Percentiles rank a stretch among this genome's conserved stretches.
These are phyloP conservation scores for Yamadazyma insecticola DNA, from an alignment of 805 yeast genomes.

Conservation along the genomic window DNA sequence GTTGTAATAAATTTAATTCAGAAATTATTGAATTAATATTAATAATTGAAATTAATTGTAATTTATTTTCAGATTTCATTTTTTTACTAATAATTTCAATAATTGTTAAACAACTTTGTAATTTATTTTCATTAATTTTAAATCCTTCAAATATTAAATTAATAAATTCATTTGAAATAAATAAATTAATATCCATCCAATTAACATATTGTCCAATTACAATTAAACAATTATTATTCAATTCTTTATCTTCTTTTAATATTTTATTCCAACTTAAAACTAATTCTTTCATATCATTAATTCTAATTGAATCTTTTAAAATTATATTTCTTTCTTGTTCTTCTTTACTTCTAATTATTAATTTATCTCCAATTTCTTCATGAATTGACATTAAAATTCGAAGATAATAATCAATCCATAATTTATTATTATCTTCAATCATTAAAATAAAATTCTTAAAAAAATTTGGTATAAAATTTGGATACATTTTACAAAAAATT, in stretches of 20 bases:
- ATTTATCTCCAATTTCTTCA: slow-evolving; percentile 89
- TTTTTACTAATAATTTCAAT: slow-evolving; percentile 69
- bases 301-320: slow-evolving; percentile 80
- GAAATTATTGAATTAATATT: slow-evolving; percentile 56
- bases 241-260: slow-evolving; percentile 26
- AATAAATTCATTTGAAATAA: slow-evolving; percentile 59
- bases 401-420: slow-evolving; percentile 65
- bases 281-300: slow-evolving; percentile 63
- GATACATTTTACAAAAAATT: slow-evolving; percentile 32
- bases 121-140: slow-evolving; percentile 10
- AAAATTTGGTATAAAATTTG: slow-evolving; percentile 27
- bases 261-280: slow-evolving; percentile 65
- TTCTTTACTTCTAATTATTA: slow-evolving; percentile 65
- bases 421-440: slow-evolving; percentile 14
- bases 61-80: slow-evolving; percentile 69
- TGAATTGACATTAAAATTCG: slow-evolving; percentile 75
- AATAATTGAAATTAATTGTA: slow-evolving; percentile 64
- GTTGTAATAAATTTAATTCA: slow-evolving; percentile 25
- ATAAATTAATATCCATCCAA: slow-evolving; percentile 84
- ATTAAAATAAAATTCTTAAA: slow-evolving; percentile 25
- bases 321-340: slow-evolving; percentile 60
- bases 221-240: slow-evolving; percentile 46
- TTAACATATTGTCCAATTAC: slow-evolving; percentile 83
- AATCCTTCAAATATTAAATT: slow-evolving; percentile 20
- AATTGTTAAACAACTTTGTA: slow-evolving; percentile 56